Percentiles rank a stretch among this genome's conserved stretches.
phyloP scores from a whole-genome alignment of 2,329 filamentous ascomycete species.

The Aspergillus sp. region DNA sequence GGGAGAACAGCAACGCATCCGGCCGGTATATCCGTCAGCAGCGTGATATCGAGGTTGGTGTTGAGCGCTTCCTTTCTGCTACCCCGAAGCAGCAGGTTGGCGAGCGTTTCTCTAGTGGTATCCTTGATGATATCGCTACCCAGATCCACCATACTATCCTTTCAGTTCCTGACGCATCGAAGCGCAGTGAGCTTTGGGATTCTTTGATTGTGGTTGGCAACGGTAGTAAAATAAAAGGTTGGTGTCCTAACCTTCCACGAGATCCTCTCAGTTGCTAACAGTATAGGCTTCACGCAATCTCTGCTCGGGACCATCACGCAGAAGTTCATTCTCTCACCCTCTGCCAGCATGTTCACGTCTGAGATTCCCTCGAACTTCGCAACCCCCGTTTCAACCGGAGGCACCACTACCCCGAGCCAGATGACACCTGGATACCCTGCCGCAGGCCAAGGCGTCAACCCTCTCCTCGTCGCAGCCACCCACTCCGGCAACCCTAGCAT shows the following conservation, averaged over 20 bases:
- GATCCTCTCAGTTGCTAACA: constrained; percentile 28
- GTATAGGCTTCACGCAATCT: constrained; percentile 74
- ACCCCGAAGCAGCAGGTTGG: constrained; percentile 31
- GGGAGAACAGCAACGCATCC: constrained; percentile 44
- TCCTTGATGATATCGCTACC: constrained; percentile 77
- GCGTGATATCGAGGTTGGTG: constrained; percentile 55
- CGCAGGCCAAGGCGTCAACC: constrained; percentile 64
- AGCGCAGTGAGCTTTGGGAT: constrained; percentile 85
- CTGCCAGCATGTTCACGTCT: constrained; percentile 92
- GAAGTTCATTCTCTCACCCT: constrained; percentile 86
- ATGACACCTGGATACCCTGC: constrained; percentile 50
- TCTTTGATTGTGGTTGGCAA: constrained; percentile 87
- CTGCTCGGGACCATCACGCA: constrained; percentile 70
- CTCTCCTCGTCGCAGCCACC: constrained; percentile 84
- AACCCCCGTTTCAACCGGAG: constrained; percentile 81
- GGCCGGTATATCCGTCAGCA: constrained; percentile 48
- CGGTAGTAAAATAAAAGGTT: constrained; percentile 61
- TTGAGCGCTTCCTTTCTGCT: constrained; percentile 55
- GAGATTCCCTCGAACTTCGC: constrained; percentile 91
- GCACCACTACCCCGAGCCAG: constrained; percentile 71
- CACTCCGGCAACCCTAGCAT: constrained; percentile 36
- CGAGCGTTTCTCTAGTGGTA: constrained; percentile 46
- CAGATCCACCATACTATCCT: constrained; percentile 79
- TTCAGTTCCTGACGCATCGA: constrained; percentile 74
- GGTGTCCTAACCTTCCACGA: constrained; percentile 6